Conservation (phyloP, 306 rosid species). For the Trichosanthes truncata region DNA sequence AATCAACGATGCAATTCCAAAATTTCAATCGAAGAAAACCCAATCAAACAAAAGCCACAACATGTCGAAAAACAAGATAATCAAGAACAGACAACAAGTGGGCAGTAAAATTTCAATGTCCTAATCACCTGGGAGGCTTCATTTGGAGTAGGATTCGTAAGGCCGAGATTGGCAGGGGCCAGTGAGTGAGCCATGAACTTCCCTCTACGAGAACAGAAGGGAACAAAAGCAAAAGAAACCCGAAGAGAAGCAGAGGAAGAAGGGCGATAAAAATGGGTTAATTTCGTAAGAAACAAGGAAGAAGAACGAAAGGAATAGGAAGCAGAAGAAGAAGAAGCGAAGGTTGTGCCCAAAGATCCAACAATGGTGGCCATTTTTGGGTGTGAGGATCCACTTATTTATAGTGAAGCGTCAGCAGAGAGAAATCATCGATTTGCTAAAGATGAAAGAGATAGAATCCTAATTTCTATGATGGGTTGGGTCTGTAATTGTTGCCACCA, state of each 20-base stretch:
- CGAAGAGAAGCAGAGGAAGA: constrained; percentile 15
- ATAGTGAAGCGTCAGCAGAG: constrained; percentile 28
- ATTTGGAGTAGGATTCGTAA: constrained; percentile 48
- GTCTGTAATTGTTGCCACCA: background rate
- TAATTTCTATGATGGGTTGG: background rate
- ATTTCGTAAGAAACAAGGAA: constrained; percentile 24
- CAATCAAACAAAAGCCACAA: background rate
- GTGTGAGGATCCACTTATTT: constrained; percentile 27
- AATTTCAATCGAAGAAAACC: background rate
- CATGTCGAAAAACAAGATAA: background rate
- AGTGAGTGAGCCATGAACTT: constrained; percentile 70
- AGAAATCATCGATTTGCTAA: background rate
- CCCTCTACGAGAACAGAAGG: constrained; percentile 25
- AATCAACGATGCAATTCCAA: background rate
- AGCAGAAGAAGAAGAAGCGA: constrained; percentile 15
- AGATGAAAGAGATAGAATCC: background rate
- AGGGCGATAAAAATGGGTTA: constrained; percentile 11
- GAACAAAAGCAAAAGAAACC: constrained; percentile 27
- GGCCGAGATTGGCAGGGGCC: constrained; percentile 79
- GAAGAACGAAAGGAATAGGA: constrained; percentile 18
- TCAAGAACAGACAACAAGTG: background rate
- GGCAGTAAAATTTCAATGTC: background rate
- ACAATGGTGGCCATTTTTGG: constrained; percentile 45
- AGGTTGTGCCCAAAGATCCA: constrained; percentile 29
- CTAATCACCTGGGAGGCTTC: constrained; percentile 49